Evolutionary conservation across 208 protist genomes (phyloP).

Genomic region (Leishmania amazonensis): DNA sequence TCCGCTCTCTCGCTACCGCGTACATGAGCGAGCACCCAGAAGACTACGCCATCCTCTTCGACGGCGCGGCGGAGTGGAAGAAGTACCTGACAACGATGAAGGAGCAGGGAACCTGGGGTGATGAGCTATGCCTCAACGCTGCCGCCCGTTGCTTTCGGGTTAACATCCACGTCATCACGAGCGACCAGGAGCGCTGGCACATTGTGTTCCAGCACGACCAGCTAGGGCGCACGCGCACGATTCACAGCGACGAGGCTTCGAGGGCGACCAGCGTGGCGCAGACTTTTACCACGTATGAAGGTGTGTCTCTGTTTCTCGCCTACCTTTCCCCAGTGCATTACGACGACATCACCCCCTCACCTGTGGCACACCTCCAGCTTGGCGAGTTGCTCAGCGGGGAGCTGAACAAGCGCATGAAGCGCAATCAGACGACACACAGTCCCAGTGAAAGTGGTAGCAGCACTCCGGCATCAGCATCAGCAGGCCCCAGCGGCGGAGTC

Average conservation of each 20-base stretch:
- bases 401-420: slow-evolving; percentile 36
- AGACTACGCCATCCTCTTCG: slow-evolving; percentile 76
- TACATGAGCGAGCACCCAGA: slow-evolving; percentile 67
- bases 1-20: slow-evolving; percentile 61
- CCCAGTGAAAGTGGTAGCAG: not conserved
- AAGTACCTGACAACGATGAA: slow-evolving; percentile 65
- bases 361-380: slow-evolving; percentile 37
- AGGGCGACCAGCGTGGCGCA: not conserved
- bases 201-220: slow-evolving; percentile 79
- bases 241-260: not conserved
- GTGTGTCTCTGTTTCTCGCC: slow-evolving; percentile 70
- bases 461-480: not conserved
- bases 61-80: slow-evolving; percentile 56
- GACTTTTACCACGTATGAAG: slow-evolving; percentile 9
- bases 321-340: slow-evolving; percentile 84
- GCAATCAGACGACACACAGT: slow-evolving; percentile 17
- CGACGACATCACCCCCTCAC: slow-evolving; percentile 65
- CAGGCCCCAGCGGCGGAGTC: not conserved
- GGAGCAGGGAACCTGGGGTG: slow-evolving; percentile 70
- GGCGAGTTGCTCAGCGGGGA: slow-evolving; percentile 45
- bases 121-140: slow-evolving; percentile 87
- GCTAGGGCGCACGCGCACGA: slow-evolving; percentile 39
- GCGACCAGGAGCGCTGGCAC: slow-evolving; percentile 70
- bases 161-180: slow-evolving; percentile 89
- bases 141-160: slow-evolving; percentile 82